A percentile compares a stretch with the other conserved stretches of the same genome.
phyloP scores from a whole-genome alignment of 495 filamentous ascomycete species.

The Xylaria bambusicola region DNA sequence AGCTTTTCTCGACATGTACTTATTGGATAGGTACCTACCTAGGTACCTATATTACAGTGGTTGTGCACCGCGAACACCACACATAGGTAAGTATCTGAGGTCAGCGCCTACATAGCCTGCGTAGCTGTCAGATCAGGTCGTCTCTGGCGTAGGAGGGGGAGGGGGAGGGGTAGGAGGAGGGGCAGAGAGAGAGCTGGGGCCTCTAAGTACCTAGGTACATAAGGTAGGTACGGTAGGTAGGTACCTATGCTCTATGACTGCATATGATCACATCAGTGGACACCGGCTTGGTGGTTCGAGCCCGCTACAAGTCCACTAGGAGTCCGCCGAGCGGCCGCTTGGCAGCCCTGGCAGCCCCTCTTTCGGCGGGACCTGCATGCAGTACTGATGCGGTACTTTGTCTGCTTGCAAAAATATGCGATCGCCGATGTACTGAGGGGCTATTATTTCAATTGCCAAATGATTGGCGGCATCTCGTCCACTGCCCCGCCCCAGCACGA shows the following conservation, averaged over 20 bases:
- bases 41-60: too few species aligned
- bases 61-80: too few species aligned
- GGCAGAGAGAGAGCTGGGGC: too few species aligned
- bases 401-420: neutral
- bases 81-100: too few species aligned
- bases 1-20: neutral
- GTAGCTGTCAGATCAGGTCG: neutral
- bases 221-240: too few species aligned
- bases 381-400: neutral
- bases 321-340: neutral
- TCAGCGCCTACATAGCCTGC: neutral
- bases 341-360: neutral
- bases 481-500: slow-evolving; percentile 6
- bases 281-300: slow-evolving; percentile 12
- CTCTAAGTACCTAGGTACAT: too few species aligned
- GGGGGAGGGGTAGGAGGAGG: neutral
- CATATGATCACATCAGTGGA: slow-evolving; percentile 12
- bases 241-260: slow-evolving; percentile 10
- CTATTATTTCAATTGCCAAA: slow-evolving; percentile 6
- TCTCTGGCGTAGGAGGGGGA: slow-evolving; percentile 11
- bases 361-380: neutral
- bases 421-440: slow-evolving; percentile 11
- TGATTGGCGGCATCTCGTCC: slow-evolving; percentile 10
- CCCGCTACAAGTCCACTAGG: neutral
- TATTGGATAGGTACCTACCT: too few species aligned